Conservation (phyloP, 2,329 filamentous ascomycete species). For the Colletotrichum sojae region DNA sequence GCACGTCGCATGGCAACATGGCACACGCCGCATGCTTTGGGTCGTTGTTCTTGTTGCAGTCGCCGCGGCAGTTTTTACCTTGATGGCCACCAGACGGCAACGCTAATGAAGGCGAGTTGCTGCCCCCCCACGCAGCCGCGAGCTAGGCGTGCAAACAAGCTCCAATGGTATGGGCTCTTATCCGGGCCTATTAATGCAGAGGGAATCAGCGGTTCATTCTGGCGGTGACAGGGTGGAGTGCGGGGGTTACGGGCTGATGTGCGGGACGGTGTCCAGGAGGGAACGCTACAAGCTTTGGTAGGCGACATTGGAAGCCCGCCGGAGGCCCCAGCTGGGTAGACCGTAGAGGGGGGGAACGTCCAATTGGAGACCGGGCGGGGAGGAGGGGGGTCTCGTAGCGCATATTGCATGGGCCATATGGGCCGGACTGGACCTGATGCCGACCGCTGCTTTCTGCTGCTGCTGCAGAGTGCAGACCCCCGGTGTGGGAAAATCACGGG, state of each 20-base stretch:
- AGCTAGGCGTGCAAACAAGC: constrained; percentile 33
- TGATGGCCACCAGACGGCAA: background rate
- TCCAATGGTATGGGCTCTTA: constrained; percentile 29
- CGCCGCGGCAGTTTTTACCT: background rate
- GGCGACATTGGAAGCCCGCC: constrained; percentile 31
- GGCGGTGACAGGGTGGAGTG: constrained; percentile 39
- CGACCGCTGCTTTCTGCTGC: constrained; percentile 1
- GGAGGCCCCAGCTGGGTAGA: constrained; percentile 3
- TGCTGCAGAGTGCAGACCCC: constrained; percentile 12
- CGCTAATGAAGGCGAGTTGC: background rate
- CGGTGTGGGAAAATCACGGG: constrained; percentile 39
- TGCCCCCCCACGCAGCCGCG: constrained; percentile 21
- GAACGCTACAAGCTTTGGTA: constrained; percentile 32
- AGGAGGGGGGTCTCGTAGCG: background rate
- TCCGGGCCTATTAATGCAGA: constrained; percentile 37
- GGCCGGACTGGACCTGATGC: constrained; percentile 34
- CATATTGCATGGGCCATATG: constrained; percentile 30
- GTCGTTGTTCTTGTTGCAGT: background rate
- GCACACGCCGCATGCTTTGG: background rate
- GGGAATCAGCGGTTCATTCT: constrained; percentile 37
- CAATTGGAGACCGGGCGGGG: constrained; percentile 16
- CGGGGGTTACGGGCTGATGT: constrained; percentile 30
- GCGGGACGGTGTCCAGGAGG: constrained; percentile 17
- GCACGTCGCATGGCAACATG: background rate
- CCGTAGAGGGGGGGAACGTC: constrained; percentile 26